Base-by-base conservation (phyloP, 1,139 yeast genomes). In the Kodamaea derodonti region DNA sequence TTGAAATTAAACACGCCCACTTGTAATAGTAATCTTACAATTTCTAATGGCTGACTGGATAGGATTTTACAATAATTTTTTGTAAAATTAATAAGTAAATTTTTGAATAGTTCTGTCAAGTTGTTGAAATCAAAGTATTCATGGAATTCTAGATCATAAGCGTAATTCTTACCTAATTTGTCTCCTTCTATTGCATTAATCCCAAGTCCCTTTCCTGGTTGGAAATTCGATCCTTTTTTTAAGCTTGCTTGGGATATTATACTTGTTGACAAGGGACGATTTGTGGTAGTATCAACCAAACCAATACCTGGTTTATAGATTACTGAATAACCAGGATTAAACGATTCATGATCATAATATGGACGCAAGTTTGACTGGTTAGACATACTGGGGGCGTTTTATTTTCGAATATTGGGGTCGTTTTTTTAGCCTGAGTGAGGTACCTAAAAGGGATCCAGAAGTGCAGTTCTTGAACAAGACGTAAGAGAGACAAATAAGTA, bases 41-140 rank as follows among this genome's bases (percentile, higher is more conserved):
- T 84, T 50, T 92, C 97, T 57, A 90, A 81, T 1, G 98, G 98
- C 57, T 92, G 97, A 15, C 87, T 76, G 16, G 84, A 55, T 26
- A 86, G 56, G 33, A 81, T 77, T 43, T 77, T 80, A 39, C 77
- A 60, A 60, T 88, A 88, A 43, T 80, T 81, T 45, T 78, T 77
- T 32, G 80, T 52, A 47, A 86, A 80, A 29, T 84, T 78, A 56
- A 72, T 69, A 34, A 72, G 48, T 54, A 85, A 58, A 46, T 76
- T 75, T 42, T 67, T 65, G 12, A 77, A 45, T 33, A 81, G 56
- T 43, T 78, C 84, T 34, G 67, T 65, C 43, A 83, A 57, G 46
- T 80, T 80, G 44, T 65, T 67, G 36, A 67, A 51, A 46, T 82
- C 85, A 41, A 84, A 69, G 48, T 81, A 78, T 53, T 83, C 90